Base-by-base conservation (phyloP, 2,329 filamentous ascomycete genomes). In the Lasiodiplodia hormozganensis region DNA sequence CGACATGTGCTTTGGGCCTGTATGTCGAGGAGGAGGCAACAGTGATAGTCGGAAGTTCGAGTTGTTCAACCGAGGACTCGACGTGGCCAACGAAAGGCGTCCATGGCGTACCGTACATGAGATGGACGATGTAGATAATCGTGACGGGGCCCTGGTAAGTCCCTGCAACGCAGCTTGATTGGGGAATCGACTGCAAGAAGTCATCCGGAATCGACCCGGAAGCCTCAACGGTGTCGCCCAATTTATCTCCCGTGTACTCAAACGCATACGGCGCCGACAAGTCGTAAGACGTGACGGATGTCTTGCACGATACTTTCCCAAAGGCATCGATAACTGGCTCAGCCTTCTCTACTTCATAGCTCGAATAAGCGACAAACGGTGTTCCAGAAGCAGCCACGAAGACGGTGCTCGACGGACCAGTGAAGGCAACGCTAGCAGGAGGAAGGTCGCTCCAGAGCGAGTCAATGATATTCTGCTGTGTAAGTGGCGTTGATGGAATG, bases 341-440 rank as follows among this genome's bases (percentile, higher is more conserved):
- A 47, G 74, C 74, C 34, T 69, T 76, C 62, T 80, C 78, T n/a
- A 83, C 74, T 68, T 83, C 80, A 69, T 83, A 83, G 5, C 74
- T 74, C 21, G 78, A 79, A 70, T 83, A 82, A 69, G 81, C 80
- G 7, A 83, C 77, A 56, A 82, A 81, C 0, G 82, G 79, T 0
- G 81, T 82, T 54, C 72, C 75, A 18, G 76, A 78, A 3, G 76
- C 70, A 65, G 70, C 71, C 28, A 72, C 68, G 47, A 54, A 69
- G 3, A 65, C 60, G n/a, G 74, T 77, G 8, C 67, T 43, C 36
- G 75, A 74, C 14, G 74, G 47, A 5, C 60, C 74, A 4, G 73
- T 72, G 36, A 76, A 65, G 8, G 73, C 72, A 5, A 77, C 56
- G 2, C 70, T 70, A 25, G 73, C 71, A 31, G 75, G 74, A 21